phyloP scores from a whole-genome alignment of 2,329 filamentous ascomycete genomes.

The Stromatinia cepivora region DNA sequence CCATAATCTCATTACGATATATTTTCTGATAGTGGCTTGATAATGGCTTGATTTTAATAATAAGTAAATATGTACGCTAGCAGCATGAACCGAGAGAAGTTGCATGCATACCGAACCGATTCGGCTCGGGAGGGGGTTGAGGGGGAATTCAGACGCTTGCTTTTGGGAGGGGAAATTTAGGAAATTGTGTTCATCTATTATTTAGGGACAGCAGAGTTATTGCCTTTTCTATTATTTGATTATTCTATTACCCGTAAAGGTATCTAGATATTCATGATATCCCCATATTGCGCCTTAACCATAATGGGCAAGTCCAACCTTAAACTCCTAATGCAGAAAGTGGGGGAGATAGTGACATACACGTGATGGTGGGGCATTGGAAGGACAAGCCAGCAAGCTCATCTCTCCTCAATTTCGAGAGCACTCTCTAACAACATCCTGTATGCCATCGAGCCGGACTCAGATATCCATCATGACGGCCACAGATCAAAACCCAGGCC shows the following conservation, averaged over 20 bases:
- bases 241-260: neutral
- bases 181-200: neutral
- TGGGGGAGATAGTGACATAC: slow-evolving; percentile 9
- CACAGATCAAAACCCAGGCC: slow-evolving; percentile 21
- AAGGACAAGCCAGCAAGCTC: neutral
- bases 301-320: neutral
- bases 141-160: neutral
- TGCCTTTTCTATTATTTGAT: neutral
- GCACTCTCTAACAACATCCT: neutral
- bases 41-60: slow-evolving; percentile 5
- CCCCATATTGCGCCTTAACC: neutral
- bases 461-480: slow-evolving; percentile 6
- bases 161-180: neutral
- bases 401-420: neutral
- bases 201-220: neutral
- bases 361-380: slow-evolving; percentile 9
- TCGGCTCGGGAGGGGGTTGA: neutral
- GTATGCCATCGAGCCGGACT: neutral
- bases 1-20: slow-evolving; percentile 8
- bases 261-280: neutral
- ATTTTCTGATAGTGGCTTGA: slow-evolving; percentile 16
- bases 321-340: neutral
- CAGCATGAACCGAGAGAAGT: neutral
- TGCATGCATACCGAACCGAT: neutral
- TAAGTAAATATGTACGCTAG: slow-evolving; percentile 12